Evolutionary conservation across 768 basidiomycete genomes (phyloP), one percentile per base, ranked within the genome.

Genomic region (Tephrocybe sp.): DNA sequence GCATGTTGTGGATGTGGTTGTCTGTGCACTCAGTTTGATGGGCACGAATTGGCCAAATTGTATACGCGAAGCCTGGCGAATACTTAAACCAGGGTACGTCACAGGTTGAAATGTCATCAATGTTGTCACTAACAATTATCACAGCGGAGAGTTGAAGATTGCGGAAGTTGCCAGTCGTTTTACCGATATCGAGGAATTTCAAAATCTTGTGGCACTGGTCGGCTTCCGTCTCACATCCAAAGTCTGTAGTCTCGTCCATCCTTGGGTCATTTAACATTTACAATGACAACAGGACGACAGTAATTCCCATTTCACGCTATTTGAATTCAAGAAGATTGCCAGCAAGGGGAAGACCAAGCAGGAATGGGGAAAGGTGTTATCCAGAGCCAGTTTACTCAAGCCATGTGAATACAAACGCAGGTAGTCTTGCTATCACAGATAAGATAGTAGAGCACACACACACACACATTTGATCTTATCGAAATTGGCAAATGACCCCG

Each of bases 21-120:
- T 98, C 19, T 98, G 93, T 64, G 91, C 94, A 19, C 76, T 99
- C 56, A 97, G 94, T 61, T 74, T 99, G 54, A 99, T 99, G 97
- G 89, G 91, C 25, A 88, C 84, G 13, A 97, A 99, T 63, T 99
- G 97, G 97, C 79, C 90, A n/a, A 77, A 76, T 38, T 91, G 91
- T 59, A 77, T 98, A 22, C 77, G 87, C 22, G 94, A 99, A 65
- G 88, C 90, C 7, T 90, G 91, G 82, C 76, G 97, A 56, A 80
- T 98, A 33, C 72, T 98, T 31, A 88, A 84, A 65, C 67, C 79
- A n/a, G 80, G 79, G 95, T 95, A 58, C 27, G 38, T 50, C 47
- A 18, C 8, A 23, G 7, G 47, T 48, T 30, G 16, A 8, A 18
- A 21, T 29, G 13, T 22, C 41, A 27, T 24, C 29, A 5, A 30